Evolutionary conservation across 2,329 filamentous ascomycete genomes (phyloP), one percentile per base, ranked within the genome.

Genomic region (Dactylonectria macrodidyma): DNA sequence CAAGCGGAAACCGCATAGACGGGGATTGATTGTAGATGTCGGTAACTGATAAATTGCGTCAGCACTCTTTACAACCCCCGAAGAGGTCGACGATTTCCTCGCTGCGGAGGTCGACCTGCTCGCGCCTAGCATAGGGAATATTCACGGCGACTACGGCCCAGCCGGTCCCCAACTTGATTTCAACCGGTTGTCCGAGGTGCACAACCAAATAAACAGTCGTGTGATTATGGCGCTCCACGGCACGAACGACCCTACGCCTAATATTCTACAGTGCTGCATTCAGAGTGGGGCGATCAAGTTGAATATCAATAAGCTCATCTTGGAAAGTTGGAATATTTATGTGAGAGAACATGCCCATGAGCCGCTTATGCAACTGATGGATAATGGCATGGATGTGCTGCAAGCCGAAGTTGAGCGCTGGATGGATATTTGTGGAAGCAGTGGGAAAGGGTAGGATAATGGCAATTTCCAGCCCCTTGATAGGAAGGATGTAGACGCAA

Each of bases 91-190:
- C 68, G 89, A 92, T 73, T 94, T 94, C 73, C 86, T 93, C 3
- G 86, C 83, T 2, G 92, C 91, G 14, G 92, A 91, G 0, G 92
- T 94, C 75, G 90, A 94, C 74, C 91, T 91, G 82, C 82, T 95
- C 14, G 92, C 92, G 11, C 92, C 92, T 0, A 90, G 91, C 1
- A 92, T 94, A 78, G 92, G 92, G 3, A 95, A 94, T 73, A 90
- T 95, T 50, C 92, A 94, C 80, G 92, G 92, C 8, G 88, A 91
- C 73, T 94, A 94, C 78, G 91, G 91, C 0, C 86, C 88, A 0
- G 80, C 87, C 14, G 92, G 91, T 0, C 88, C 90, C 26, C 83
- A 86, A 77, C 79, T 92, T 19, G 90, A 92, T 74, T 91, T 69
- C 19, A 10, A 46, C 6, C 59, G 82, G 3, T 79, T 89, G 3